Base-by-base conservation (phyloP, 148 eudicot genomes). In the Nepenthes mirabilis region DNA sequence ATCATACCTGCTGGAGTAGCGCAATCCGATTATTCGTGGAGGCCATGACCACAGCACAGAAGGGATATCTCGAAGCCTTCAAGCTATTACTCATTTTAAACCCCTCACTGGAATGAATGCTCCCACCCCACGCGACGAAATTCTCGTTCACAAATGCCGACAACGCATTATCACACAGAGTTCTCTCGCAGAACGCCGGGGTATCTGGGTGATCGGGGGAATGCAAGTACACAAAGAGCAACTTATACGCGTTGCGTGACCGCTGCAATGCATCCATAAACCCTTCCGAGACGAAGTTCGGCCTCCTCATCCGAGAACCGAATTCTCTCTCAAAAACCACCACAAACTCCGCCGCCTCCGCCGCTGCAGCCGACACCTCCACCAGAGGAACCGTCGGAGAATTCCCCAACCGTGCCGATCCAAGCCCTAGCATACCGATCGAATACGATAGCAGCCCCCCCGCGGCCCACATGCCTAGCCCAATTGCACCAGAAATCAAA, bases 31-130 rank as follows among this genome's bases (percentile, higher is more conserved):
- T 91, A 68, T 88, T 88, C 0, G 99, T 93, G 2, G 98, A 87
- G 36, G 95, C 95, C 99, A 93, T 93, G 43, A 86, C 95, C 47
- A 93, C 95, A 36, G 95, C 99, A 68, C 99, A 93, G 40, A 86
- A 93, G 0, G 99, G 99, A 51, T 75, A 93, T 71, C 87, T 73
- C 0, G 99, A 93, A 0, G 95, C 99, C 76, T 93, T 93, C 79
- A 93, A 79, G 68, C 91, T 93, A 56, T 93, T 93, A 71, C 99
- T 93, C 99, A 93, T 93, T 82, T 93, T 93, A 57, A 89, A 93
- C 9, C 99, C 99, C 66, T 93, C 98, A n/a, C 79, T 77, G 13
- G 86, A 75, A 11, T 87, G 74, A 47, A 88, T 84, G 62, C 86
- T 85, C 56, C 83, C 97, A 51, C 90, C 94, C 96, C 98, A 91